These are phyloP conservation scores for Delonix regia DNA, from an alignment of 306 rosid species.

Conservation along the genomic window DNA sequence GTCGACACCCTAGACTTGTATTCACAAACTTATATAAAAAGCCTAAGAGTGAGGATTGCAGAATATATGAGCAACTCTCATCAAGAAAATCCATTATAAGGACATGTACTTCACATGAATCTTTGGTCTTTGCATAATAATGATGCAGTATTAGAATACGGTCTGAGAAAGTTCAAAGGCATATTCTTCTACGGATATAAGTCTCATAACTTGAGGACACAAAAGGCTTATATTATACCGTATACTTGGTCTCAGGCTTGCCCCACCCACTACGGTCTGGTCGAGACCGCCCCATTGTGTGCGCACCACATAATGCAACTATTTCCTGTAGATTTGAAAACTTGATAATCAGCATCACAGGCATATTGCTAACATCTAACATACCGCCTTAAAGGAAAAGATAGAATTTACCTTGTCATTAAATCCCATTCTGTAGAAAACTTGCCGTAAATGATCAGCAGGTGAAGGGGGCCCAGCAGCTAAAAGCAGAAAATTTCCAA, in stretches of 20 bases:
- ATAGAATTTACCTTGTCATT: conserved; percentile 69
- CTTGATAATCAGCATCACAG: conserved; percentile 33
- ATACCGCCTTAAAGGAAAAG: conserved; percentile 14
- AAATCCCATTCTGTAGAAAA: conserved; percentile 95
- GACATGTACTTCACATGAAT: background rate
- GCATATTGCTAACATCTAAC: conserved; percentile 16
- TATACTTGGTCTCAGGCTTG: conserved; percentile 93
- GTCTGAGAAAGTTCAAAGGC: background rate
- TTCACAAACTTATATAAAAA: background rate
- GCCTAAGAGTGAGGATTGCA: background rate
- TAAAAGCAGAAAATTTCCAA: conserved; percentile 42
- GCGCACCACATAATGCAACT: conserved; percentile 97
- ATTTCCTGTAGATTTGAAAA: conserved; percentile 72
- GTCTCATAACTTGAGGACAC: background rate
- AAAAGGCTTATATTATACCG: conserved; percentile 56
- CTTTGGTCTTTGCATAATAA: background rate
- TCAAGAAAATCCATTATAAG: conserved; percentile 4
- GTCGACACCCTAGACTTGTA: conserved; percentile 6
- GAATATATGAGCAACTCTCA: background rate
- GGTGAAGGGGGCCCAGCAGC: conserved; percentile 98
- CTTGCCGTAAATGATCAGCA: conserved; percentile 86
- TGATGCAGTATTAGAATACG: conserved; percentile 1
- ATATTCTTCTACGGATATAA: background rate
- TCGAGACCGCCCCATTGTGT: conserved; percentile 91
- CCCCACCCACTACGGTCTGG: conserved; percentile 99